phyloP scores from a whole-genome alignment of 352 stramenopile genomes.

The Thraustochytrium sp. region DNA sequence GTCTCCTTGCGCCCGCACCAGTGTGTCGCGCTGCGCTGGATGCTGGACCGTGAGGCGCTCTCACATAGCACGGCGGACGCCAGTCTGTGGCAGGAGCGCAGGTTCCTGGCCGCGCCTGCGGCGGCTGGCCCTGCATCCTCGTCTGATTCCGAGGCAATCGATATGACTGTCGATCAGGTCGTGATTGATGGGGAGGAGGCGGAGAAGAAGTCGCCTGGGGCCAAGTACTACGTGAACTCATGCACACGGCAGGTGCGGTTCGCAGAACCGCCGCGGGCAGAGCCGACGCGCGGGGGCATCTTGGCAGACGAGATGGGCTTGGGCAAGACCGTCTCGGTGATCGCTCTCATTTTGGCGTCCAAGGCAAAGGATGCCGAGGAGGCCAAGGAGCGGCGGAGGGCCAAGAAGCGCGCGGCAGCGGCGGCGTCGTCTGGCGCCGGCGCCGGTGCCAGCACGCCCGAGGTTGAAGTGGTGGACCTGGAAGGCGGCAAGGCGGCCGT shows the following conservation, averaged over 20 bases:
- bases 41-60: not conserved
- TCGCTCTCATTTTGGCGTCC: slow-evolving; percentile 56
- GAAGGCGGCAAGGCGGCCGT: too few relatives aligned
- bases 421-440: too few relatives aligned
- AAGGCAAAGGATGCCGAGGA: not conserved
- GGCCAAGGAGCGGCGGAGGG: too few relatives aligned
- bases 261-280: not conserved
- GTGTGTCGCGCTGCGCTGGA: slow-evolving; percentile 21
- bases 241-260: not conserved
- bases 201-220: too few relatives aligned
- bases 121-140: too few relatives aligned
- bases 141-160: too few relatives aligned
- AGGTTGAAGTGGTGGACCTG: too few relatives aligned
- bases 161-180: too few relatives aligned
- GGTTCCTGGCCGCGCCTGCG: too few relatives aligned
- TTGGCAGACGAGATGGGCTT: slow-evolving; percentile 90
- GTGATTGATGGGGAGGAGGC: too few relatives aligned
- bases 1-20: slow-evolving; percentile 6
- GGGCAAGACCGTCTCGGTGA: slow-evolving; percentile 89
- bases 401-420: too few relatives aligned
- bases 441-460: too few relatives aligned
- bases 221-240: not conserved
- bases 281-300: slow-evolving; percentile 72
- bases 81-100: not conserved
- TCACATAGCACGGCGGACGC: not conserved